These are phyloP conservation scores for Aspergillus chevalieri DNA, from an alignment of 2,329 filamentous ascomycete species.

Conservation along the genomic window DNA sequence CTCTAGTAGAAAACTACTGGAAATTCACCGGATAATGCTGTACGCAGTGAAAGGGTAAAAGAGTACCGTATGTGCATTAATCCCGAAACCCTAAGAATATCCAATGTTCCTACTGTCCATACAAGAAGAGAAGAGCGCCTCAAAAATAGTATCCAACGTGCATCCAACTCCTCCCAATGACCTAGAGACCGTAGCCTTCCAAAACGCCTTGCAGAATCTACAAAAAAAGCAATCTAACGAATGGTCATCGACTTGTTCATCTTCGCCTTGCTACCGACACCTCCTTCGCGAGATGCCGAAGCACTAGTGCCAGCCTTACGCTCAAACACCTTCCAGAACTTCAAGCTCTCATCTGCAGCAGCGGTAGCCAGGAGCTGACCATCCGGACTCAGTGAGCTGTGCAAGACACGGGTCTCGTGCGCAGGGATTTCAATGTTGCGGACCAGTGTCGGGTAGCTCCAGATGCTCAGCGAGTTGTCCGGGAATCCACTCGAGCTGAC, in stretches of 20 bases:
- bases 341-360: conserved; percentile 91
- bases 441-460: conserved; percentile 95
- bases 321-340: conserved; percentile 99
- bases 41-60: not conserved
- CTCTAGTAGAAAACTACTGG: not conserved
- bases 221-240: conserved; percentile 50
- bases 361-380: conserved; percentile 97
- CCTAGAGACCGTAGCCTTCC: not conserved
- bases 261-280: conserved; percentile 69
- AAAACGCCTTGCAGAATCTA: not conserved
- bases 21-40: not conserved
- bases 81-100: not conserved
- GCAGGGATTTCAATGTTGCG: conserved; percentile 97
- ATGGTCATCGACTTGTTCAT: conserved; percentile 96
- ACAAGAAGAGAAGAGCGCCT: not conserved
- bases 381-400: conserved; percentile 94
- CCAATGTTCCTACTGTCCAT: not conserved
- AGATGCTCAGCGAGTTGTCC: conserved; percentile 98
- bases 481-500: conserved; percentile 96
- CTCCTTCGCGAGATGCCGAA: conserved; percentile 56
- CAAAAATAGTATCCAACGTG: not conserved
- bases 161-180: not conserved
- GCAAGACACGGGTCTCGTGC: conserved; percentile 91
- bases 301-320: conserved; percentile 79
- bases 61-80: not conserved